Base-by-base conservation (phyloP, 352 stramenopile species). In the Globisporangium echinulatum region DNA sequence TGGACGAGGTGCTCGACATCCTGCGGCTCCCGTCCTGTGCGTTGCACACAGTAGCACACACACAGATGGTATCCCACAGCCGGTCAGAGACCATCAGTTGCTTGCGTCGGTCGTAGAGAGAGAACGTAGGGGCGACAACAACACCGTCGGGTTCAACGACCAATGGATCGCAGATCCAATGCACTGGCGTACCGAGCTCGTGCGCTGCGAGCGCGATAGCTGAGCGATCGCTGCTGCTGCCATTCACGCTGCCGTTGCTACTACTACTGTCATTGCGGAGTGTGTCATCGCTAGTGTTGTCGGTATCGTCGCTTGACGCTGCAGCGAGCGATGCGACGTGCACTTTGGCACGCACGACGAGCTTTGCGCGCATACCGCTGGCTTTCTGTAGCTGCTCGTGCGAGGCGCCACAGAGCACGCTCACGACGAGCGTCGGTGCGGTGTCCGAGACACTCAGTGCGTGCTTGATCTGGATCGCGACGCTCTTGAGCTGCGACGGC, bases 401-500 rank as follows among this genome's bases (percentile, higher is more conserved):
- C 2, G 68, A 67, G 4, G 70, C 67, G 25, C 77, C 79, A 38
- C 77, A 80, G 15, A 90, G 54, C 10, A 62, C 51, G 54, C 76
- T 87, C 43, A 87, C 49, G 14, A 87, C 63, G 4, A 86, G 54
- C 36, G 64, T 66, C 14, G 71, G 58, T 0, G 54, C 38, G 19
- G 19, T 1, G 0, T 74, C 52, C 17, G 50, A 65, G 13, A 66
- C 57, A 9, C 69, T 58, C 15, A 90, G 56, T 14, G 72, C 65
- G 43, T 84, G 78, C 49, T 79, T 79, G 69, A 88, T 75, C 60
- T 91, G 82, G 51, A 89, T 85, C 25, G 66, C 61, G 33, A 91
- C 77, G 54, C 68, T 82, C 54, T 86, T 87, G 58, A 91, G 67
- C 63, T 91, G 82, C 36, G 79, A 74, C 38, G 82, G 75, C 42